A percentile compares a stretch with the other conserved stretches of the same genome.
Conservation (phyloP, 2,329 filamentous ascomycete species). For the Ophiocordyceps camponoti-leonardi region DNA sequence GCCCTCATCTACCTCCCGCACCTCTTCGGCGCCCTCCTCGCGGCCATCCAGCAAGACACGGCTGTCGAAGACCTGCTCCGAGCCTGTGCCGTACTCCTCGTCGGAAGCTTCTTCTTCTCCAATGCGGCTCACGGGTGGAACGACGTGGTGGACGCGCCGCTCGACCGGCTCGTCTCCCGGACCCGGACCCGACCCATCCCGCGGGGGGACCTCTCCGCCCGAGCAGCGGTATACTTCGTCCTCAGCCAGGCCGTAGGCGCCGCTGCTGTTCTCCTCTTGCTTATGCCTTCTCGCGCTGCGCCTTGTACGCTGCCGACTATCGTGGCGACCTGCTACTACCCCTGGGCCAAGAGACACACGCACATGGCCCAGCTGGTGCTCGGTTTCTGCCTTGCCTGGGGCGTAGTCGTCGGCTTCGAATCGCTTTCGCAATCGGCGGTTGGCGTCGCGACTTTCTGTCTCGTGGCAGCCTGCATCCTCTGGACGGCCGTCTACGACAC, state of each 20-base stretch:
- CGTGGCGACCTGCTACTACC: slow-evolving; percentile 14
- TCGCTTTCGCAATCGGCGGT: slow-evolving; percentile 1
- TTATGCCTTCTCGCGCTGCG: slow-evolving; percentile 4
- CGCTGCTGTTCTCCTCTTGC: slow-evolving; percentile 2
- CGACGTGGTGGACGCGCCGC: slow-evolving; percentile 16
- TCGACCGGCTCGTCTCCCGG: slow-evolving; percentile 14
- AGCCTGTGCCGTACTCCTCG: background rate
- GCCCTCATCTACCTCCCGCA: slow-evolving; percentile 16
- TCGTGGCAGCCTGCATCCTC: slow-evolving; percentile 11
- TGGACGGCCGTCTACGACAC: slow-evolving; percentile 18
- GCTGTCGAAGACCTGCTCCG: slow-evolving; percentile 4
- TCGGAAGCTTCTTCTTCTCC: background rate
- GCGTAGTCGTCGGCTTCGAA: slow-evolving; percentile 11
- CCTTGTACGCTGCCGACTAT: slow-evolving; percentile 10
- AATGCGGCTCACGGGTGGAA: slow-evolving; percentile 12
- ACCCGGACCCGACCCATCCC: slow-evolving; percentile 15
- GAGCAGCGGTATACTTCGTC: slow-evolving; percentile 13
- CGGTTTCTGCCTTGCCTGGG: slow-evolving; percentile 14
- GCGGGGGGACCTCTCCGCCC: slow-evolving; percentile 13
- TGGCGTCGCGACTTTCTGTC: slow-evolving; percentile 8
- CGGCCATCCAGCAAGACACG: slow-evolving; percentile 2
- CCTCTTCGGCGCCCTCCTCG: slow-evolving; percentile 13
- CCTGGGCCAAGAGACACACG: slow-evolving; percentile 18
- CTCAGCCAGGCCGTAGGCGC: slow-evolving; percentile 9
- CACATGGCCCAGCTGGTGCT: slow-evolving; percentile 17